A percentile compares a stretch with the other conserved stretches of the same genome.
phyloP scores from a whole-genome alignment of 305 asterid species.

The Rubia peregrina region DNA sequence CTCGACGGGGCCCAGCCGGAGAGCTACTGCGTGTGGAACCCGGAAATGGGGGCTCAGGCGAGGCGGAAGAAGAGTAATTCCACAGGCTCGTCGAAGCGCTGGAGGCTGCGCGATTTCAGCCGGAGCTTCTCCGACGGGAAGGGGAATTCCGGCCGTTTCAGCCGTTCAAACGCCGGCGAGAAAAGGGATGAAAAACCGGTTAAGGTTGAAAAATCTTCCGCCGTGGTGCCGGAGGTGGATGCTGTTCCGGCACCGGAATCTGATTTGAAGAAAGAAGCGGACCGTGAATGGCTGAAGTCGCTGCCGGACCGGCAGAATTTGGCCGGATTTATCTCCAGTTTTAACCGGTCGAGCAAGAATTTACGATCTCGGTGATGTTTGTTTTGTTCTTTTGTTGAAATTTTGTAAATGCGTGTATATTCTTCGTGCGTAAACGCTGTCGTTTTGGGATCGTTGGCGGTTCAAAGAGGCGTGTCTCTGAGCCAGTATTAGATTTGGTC shows the following conservation, averaged over 20 bases:
- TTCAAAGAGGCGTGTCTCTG: too few species aligned
- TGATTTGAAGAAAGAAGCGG: constrained; percentile 26
- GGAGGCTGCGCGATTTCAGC: background rate
- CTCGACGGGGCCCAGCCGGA: too few species aligned
- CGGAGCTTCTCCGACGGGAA: background rate
- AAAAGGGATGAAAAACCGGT: constrained; percentile 21
- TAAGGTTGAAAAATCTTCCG: constrained; percentile 18
- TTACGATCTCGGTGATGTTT: constrained; percentile 25
- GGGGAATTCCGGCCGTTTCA: constrained; percentile 16
- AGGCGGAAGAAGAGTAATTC: too few species aligned
- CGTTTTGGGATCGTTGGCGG: background rate
- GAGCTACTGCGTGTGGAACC: too few species aligned
- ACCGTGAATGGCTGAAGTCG: constrained; percentile 21
- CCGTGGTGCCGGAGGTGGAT: constrained; percentile 9
- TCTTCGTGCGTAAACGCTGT: background rate
- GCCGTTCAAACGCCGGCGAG: constrained; percentile 8
- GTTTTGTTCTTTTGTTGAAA: background rate
- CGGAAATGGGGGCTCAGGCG: too few species aligned
- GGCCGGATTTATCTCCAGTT: constrained; percentile 35
- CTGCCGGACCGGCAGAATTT: constrained; percentile 35
- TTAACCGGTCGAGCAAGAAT: constrained; percentile 35
- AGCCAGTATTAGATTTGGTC: background rate
- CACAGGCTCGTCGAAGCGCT: too few species aligned
- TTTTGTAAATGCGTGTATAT: background rate
- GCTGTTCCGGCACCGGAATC: background rate